phyloP scores from a whole-genome alignment of 2,329 filamentous ascomycete genomes.

The Neospermospora avenae region DNA sequence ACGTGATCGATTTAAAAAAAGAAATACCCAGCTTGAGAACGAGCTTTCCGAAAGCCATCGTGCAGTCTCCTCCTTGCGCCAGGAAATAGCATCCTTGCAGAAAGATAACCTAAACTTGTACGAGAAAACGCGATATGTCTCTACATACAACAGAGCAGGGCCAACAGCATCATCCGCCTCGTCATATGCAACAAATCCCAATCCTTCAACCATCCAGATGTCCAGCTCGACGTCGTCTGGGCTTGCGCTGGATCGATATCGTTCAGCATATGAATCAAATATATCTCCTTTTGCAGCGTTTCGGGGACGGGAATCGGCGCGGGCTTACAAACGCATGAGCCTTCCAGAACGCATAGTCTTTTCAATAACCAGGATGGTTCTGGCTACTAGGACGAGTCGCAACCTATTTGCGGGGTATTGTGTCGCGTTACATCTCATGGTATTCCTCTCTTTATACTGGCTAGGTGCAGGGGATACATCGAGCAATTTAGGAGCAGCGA shows the following conservation, averaged over 20 bases:
- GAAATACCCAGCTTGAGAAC: conserved; percentile 84
- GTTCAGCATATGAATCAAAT: conserved; percentile 89
- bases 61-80: conserved; percentile 78
- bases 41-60: conserved; percentile 83
- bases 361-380: conserved; percentile 83
- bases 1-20: conserved; percentile 96
- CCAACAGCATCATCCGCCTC: conserved; percentile 59
- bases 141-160: conserved; percentile 78
- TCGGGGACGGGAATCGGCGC: conserved; percentile 83
- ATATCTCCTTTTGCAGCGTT: conserved; percentile 96
- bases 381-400: conserved; percentile 84
- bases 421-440: conserved; percentile 79
- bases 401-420: conserved; percentile 95
- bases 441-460: conserved; percentile 86
- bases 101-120: conserved; percentile 96
- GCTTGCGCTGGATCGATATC: conserved; percentile 77
- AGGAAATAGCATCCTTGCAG: conserved; percentile 87
- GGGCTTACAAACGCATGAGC: conserved; percentile 91
- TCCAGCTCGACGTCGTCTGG: conserved; percentile 59
- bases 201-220: conserved; percentile 67
- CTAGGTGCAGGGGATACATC: conserved; percentile 65
- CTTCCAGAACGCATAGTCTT: conserved; percentile 87
- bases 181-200: conserved; percentile 68
- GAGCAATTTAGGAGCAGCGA: conserved; percentile 39
- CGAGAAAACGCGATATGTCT: conserved; percentile 96